Conservation (phyloP, 345 rosid species). For the Excoecaria cochinchinensis region DNA sequence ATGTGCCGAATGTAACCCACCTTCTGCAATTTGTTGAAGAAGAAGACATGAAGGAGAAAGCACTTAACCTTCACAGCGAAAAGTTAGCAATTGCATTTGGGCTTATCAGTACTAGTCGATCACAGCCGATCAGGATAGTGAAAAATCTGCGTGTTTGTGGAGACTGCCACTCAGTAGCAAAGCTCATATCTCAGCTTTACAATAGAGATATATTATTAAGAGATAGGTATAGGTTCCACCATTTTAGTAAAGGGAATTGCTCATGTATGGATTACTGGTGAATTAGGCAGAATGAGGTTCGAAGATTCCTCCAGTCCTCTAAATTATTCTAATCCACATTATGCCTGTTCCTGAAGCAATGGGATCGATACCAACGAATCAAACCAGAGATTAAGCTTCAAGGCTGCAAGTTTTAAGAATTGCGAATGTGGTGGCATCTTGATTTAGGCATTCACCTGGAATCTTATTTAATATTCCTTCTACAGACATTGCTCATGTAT, state of each 20-base stretch:
- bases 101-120: conserved; percentile 42
- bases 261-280: conserved; percentile 75
- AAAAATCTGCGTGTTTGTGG: conserved; percentile 72
- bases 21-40: conserved; percentile 67
- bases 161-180: conserved; percentile 66
- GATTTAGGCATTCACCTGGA: too few relatives aligned
- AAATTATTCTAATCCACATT: neutral
- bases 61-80: conserved; percentile 63
- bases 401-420: neutral
- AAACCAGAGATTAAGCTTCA: too few relatives aligned
- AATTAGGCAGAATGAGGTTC: conserved; percentile 10
- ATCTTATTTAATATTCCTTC: too few relatives aligned
- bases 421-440: too few relatives aligned
- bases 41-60: conserved; percentile 60
- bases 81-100: conserved; percentile 71
- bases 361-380: neutral
- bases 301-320: neutral
- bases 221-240: conserved; percentile 65
- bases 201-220: conserved; percentile 56
- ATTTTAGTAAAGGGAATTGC: conserved; percentile 58
- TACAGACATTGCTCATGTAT: too few relatives aligned
- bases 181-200: conserved; percentile 56
- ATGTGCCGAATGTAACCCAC: conserved; percentile 53
- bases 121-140: conserved; percentile 52
- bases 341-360: neutral